Evolutionary conservation across 768 basidiomycete species (phyloP), one percentile per base, ranked within the genome.

Genomic region (Lactarius hatsudake): DNA sequence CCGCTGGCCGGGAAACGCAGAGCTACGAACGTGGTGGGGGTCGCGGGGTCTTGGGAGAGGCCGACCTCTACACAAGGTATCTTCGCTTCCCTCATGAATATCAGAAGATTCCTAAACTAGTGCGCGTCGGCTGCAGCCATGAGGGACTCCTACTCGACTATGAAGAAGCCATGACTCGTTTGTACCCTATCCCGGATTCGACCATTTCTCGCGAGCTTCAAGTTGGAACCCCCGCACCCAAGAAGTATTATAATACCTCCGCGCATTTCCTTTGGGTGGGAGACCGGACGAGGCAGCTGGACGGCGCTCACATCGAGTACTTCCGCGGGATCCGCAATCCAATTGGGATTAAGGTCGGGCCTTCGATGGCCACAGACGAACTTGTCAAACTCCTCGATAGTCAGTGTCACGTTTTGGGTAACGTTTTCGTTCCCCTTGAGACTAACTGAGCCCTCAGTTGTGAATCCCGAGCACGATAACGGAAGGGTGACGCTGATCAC

Each of bases 231-330:
- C n/a, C 54, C 3, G 36, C 57, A 40, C 69, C 36, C 8, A 80
- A 76, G 54, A 86, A 83, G 43, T 84, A 83, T 75, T 98, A 96
- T 78, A 96, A 98, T 75, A 91, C 92, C 18, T 93, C 93, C 3
- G 92, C 94, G 9, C 95, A 96, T 76, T 96, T 97, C 78, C 77
- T 98, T 59, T 99, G 96, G 96, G 93, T 99, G 62, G 96, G 96
- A 0, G 97, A 99, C 78, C 86, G 96, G 61, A 99, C 96, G 5
- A 81, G 96, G 48, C 93, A 96, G 77, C 80, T 98, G 0, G 85
- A 87, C 56, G 94, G 95, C 8, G 97, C 95, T 4, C 97, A 99
- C 75, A 88, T 98, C 38, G 96, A 98, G 79, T 95, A 95, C 76
- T 96, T 96, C 79, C 82, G 92, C 64, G 94, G 94, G 8, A 90